Evolutionary conservation across 2,329 filamentous ascomycete genomes (phyloP).

Genomic region (Ceratocystis variospora): DNA sequence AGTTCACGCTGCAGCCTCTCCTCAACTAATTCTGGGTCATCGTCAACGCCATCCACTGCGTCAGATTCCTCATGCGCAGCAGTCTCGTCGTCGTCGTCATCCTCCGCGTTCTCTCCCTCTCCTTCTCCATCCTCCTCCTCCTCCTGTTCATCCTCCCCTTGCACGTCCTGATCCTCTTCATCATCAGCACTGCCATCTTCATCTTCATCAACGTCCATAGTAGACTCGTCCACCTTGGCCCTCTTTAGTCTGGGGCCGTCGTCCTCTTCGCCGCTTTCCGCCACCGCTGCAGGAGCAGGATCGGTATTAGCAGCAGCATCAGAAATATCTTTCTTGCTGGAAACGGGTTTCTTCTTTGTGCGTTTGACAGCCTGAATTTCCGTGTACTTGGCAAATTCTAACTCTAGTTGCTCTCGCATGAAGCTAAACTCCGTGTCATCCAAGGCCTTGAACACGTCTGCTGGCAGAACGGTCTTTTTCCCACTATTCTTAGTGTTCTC

Average conservation of each 20-base stretch:
- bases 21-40: slow-evolving; percentile 32
- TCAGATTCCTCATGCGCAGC: no score
- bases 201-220: slow-evolving; percentile 26
- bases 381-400: slow-evolving; percentile 65
- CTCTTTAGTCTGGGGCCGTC: slow-evolving; percentile 28
- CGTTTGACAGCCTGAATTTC: slow-evolving; percentile 61
- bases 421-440: slow-evolving; percentile 69
- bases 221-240: slow-evolving; percentile 34
- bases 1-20: slow-evolving; percentile 41
- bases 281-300: slow-evolving; percentile 26
- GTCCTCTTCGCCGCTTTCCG: slow-evolving; percentile 26
- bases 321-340: slow-evolving; percentile 49
- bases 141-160: slow-evolving; percentile 28
- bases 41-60: slow-evolving; percentile 29
- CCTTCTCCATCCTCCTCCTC: slow-evolving; percentile 28
- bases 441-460: slow-evolving; percentile 63
- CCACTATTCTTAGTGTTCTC: slow-evolving; percentile 51
- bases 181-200: slow-evolving; percentile 35
- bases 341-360: slow-evolving; percentile 54
- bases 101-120: slow-evolving; percentile 32
- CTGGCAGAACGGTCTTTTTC: slow-evolving; percentile 66
- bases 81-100: slow-evolving; percentile 36
- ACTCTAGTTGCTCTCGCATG: slow-evolving; percentile 52
- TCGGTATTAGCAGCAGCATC: slow-evolving; percentile 25
- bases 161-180: slow-evolving; percentile 32